Conservation (phyloP, 2,329 filamentous ascomycete genomes). For the Exophiala dermatitidis region DNA sequence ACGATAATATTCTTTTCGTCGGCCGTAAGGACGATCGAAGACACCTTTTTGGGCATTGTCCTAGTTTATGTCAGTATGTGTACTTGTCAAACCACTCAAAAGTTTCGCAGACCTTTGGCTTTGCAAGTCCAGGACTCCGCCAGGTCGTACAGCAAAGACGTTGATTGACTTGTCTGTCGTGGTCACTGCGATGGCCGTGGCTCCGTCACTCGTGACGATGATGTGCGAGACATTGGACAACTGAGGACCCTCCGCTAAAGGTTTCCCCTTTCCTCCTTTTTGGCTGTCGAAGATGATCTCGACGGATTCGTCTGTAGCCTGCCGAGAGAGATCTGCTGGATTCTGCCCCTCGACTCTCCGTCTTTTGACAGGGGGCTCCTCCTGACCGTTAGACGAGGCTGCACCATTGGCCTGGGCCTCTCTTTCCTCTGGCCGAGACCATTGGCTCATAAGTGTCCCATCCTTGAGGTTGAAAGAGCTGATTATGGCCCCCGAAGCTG, state of each 20-base stretch:
- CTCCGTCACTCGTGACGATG: slow-evolving; percentile 54
- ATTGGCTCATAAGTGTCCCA: slow-evolving; percentile 54
- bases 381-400: slow-evolving; percentile 27
- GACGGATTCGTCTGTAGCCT: slow-evolving; percentile 23
- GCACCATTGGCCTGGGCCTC: slow-evolving; percentile 29
- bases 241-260: slow-evolving; percentile 19
- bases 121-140: slow-evolving; percentile 53
- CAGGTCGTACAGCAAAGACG: slow-evolving; percentile 64
- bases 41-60: slow-evolving; percentile 82
- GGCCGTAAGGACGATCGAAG: slow-evolving; percentile 61
- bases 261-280: slow-evolving; percentile 23
- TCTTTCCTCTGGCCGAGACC: slow-evolving; percentile 40
- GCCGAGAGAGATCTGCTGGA: slow-evolving; percentile 18
- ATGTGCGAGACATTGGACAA: slow-evolving; percentile 61
- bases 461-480: slow-evolving; percentile 58
- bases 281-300: slow-evolving; percentile 27
- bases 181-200: slow-evolving; percentile 69
- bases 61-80: slow-evolving; percentile 41
- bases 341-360: slow-evolving; percentile 31
- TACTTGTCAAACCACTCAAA: not conserved
- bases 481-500: slow-evolving; percentile 65
- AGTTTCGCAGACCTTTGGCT: slow-evolving; percentile 58
- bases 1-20: slow-evolving; percentile 67
- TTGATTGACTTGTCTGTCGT: slow-evolving; percentile 87
- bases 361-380: slow-evolving; percentile 40